Conservation (phyloP, 2,329 filamentous ascomycete genomes). For the Blumeria graminis region DNA sequence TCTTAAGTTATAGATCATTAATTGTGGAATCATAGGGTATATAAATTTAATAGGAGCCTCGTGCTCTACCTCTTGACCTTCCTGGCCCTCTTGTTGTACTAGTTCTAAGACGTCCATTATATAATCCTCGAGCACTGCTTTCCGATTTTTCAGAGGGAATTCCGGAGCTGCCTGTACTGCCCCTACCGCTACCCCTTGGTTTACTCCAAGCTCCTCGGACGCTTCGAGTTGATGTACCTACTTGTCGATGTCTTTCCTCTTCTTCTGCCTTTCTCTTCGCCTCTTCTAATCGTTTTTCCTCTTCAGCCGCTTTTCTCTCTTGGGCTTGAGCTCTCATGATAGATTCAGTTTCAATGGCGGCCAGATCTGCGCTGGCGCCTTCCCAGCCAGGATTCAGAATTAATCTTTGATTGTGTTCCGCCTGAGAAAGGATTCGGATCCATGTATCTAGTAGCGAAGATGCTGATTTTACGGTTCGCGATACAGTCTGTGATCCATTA, state of each 20-base stretch:
- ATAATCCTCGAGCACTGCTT: conserved; percentile 7
- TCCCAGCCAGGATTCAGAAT: conserved; percentile 77
- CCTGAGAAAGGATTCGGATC: conserved; percentile 88
- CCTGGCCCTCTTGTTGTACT: conserved; percentile 23
- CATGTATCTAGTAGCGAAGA: conserved; percentile 82
- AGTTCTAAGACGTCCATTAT: conserved; percentile 17
- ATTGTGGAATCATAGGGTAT: not conserved
- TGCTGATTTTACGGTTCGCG: conserved; percentile 62
- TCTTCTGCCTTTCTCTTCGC: conserved; percentile 38
- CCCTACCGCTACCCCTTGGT: conserved; percentile 10
- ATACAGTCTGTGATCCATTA: conserved; percentile 38
- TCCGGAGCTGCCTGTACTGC: conserved; percentile 7
- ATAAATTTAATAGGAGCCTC: conserved; percentile 17
- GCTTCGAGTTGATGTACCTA: conserved; percentile 17
- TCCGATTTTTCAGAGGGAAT: conserved; percentile 7
- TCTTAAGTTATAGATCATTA: not conserved
- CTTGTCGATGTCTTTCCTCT: conserved; percentile 23
- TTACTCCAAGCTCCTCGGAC: conserved; percentile 11
- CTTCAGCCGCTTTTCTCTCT: conserved; percentile 52
- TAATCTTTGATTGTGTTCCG: conserved; percentile 86
- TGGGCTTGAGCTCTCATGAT: conserved; percentile 49
- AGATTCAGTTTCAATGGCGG: conserved; percentile 67
- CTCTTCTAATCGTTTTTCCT: conserved; percentile 54
- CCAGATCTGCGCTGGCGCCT: conserved; percentile 63
- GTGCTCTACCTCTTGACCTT: conserved; percentile 29